phyloP scores from a whole-genome alignment of 1,139 yeast species.

The Scheffersomyces titani region DNA sequence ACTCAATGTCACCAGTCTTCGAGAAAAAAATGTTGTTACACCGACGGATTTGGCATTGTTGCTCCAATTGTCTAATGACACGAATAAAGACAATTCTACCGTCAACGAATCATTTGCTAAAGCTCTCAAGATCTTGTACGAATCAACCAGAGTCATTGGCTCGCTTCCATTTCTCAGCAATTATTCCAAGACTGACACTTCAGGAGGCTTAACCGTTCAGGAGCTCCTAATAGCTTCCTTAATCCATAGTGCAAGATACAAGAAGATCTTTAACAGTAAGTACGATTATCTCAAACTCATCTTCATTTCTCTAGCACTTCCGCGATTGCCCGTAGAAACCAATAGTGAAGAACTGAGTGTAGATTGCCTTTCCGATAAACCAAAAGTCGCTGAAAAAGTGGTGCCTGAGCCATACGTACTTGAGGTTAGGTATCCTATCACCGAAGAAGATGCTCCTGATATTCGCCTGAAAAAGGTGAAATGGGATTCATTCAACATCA shows the following conservation, averaged over 20 bases:
- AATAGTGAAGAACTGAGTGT: slow-evolving; percentile 1
- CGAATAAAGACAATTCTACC: slow-evolving; percentile 10
- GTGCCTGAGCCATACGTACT: slow-evolving; percentile 9
- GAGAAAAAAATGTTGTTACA: slow-evolving; percentile 18
- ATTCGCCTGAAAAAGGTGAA: slow-evolving; percentile 16
- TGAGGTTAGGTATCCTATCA: slow-evolving; percentile 7
- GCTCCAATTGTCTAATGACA: slow-evolving; percentile 17
- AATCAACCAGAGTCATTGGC: slow-evolving; percentile 29
- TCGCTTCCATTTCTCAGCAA: slow-evolving; percentile 32
- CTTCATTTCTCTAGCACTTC: slow-evolving; percentile 21
- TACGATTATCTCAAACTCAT: slow-evolving; percentile 27
- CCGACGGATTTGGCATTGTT: slow-evolving; percentile 24
- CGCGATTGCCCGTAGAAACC: neutral
- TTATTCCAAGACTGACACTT: slow-evolving; percentile 1
- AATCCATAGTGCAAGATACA: slow-evolving; percentile 28
- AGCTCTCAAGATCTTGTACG: slow-evolving; percentile 16
- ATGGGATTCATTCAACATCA: slow-evolving; percentile 23
- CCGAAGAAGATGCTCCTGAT: slow-evolving; percentile 14
- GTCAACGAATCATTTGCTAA: slow-evolving; percentile 1
- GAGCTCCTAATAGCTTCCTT: slow-evolving; percentile 26
- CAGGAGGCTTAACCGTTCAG: slow-evolving; percentile 18
- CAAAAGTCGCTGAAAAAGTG: slow-evolving; percentile 6
- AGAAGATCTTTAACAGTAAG: slow-evolving; percentile 18
- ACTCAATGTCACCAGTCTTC: slow-evolving; percentile 20
- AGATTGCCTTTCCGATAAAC: neutral